These are phyloP conservation scores for Conticribra weissflogii DNA, from an alignment of 108 stramenopile genomes.

Conservation along the genomic window DNA sequence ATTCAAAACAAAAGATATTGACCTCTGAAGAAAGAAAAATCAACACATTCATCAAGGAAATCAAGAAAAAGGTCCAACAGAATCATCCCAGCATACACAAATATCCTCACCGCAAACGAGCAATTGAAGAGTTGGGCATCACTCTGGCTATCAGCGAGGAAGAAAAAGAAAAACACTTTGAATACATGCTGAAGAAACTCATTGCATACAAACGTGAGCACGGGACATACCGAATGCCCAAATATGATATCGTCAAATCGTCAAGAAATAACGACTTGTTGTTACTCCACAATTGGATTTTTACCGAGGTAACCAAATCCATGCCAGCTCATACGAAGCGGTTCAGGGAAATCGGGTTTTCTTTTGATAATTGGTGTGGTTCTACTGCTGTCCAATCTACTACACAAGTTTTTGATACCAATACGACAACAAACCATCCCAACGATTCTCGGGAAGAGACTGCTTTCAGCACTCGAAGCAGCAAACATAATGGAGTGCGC, in stretches of 20 bases:
- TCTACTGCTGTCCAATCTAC: no score
- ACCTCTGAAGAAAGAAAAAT: constrained; percentile 1
- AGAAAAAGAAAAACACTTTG: constrained; percentile 20
- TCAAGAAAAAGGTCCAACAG: constrained; percentile 7
- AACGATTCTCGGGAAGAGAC: no score
- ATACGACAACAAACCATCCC: no score
- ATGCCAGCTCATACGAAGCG: constrained; percentile 10
- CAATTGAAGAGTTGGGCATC: constrained; percentile 13
- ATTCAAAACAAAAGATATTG: constrained; percentile 7
- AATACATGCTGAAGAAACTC: constrained; percentile 24
- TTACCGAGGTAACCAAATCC: constrained; percentile 22
- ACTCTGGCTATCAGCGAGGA: neutral
- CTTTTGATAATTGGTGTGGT: constrained; percentile 27
- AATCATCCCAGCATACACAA: constrained; percentile 4
- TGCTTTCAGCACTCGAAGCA: no score
- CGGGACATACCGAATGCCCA: constrained; percentile 22
- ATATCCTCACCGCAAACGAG: constrained; percentile 15
- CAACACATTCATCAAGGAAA: constrained; percentile 2
- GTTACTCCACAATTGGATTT: constrained; percentile 30
- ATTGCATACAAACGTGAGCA: constrained; percentile 21
- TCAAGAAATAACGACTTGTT: constrained; percentile 18
- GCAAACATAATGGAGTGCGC: neutral
- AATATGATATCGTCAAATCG: constrained; percentile 7
- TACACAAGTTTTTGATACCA: no score
- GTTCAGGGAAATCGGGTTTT: constrained; percentile 24